A percentile compares a stretch with the other conserved stretches of the same genome.
phyloP scores from a whole-genome alignment of 495 filamentous ascomycete genomes.

The Penicillium waksmanii region DNA sequence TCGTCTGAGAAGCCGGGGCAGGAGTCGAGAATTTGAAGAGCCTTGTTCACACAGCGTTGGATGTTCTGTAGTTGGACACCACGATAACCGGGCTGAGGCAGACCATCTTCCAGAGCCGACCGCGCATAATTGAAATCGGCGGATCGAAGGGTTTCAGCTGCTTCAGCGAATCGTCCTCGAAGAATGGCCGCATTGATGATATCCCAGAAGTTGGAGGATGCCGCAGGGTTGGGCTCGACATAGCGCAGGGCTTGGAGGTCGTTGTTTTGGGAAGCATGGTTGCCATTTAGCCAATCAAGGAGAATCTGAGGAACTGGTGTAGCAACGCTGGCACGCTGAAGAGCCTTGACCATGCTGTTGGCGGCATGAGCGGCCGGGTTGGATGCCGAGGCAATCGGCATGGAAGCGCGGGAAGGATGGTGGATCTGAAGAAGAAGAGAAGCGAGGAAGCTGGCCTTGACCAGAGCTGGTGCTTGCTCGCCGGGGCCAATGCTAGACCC shows the following conservation, averaged over 20 bases:
- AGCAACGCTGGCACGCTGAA: slow-evolving; percentile 41
- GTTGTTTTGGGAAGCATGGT: slow-evolving; percentile 64
- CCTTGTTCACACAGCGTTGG: slow-evolving; percentile 65
- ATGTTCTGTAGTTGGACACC: slow-evolving; percentile 74
- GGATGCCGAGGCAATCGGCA: slow-evolving; percentile 31
- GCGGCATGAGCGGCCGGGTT: slow-evolving; percentile 28
- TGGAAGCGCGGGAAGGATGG: slow-evolving; percentile 57
- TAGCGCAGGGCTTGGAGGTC: slow-evolving; percentile 63
- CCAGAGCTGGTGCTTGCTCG: slow-evolving; percentile 57
- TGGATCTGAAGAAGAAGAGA: slow-evolving; percentile 73
- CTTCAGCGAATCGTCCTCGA: slow-evolving; percentile 69
- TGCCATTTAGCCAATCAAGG: slow-evolving; percentile 74
- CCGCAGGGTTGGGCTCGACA: slow-evolving; percentile 69
- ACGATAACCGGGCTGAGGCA: slow-evolving; percentile 65
- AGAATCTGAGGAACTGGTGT: slow-evolving; percentile 71
- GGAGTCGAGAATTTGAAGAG: slow-evolving; percentile 64
- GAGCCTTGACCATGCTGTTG: slow-evolving; percentile 35
- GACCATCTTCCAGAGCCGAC: slow-evolving; percentile 58
- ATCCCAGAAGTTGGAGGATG: slow-evolving; percentile 79
- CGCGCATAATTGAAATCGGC: slow-evolving; percentile 76
- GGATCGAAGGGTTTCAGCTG: slow-evolving; percentile 63
- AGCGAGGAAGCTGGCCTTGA: slow-evolving; percentile 74
- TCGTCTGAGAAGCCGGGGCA: slow-evolving; percentile 66
- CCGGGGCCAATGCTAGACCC: slow-evolving; percentile 64
- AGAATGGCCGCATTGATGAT: slow-evolving; percentile 66